Evolutionary conservation across 768 basidiomycete genomes (phyloP).

Genomic region (Dentipellis sp.): DNA sequence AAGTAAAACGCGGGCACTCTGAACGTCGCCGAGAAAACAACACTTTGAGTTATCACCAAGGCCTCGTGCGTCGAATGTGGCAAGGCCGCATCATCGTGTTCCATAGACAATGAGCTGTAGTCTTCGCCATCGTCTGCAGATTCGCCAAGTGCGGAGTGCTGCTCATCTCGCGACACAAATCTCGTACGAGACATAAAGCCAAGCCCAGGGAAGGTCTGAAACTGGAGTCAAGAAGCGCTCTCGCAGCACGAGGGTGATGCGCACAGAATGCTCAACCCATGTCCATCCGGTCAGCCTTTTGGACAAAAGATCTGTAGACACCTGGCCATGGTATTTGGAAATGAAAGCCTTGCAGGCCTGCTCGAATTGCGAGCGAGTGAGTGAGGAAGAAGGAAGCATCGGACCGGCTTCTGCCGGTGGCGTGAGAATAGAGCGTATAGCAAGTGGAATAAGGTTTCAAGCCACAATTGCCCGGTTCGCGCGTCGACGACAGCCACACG

Average conservation of each 20-base stretch:
- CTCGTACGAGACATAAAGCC: conserved; percentile 22
- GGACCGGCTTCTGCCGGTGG: not conserved
- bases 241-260: conserved; percentile 17
- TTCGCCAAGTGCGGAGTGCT: conserved; percentile 11
- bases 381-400: conserved; percentile 26
- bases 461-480: conserved; percentile 33
- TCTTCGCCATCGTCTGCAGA: conserved; percentile 24
- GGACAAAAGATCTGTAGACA: not conserved
- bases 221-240: conserved; percentile 4
- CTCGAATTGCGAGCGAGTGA: conserved; percentile 56
- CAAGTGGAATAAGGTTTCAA: conserved; percentile 47
- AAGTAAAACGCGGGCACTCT: conserved; percentile 84
- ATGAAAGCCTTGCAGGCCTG: conserved; percentile 45
- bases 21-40: conserved; percentile 74
- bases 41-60: conserved; percentile 49
- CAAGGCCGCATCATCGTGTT: conserved; percentile 16
- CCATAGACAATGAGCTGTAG: conserved; percentile 17
- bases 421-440: conserved; percentile 32
- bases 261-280: conserved; percentile 54
- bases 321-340: conserved; percentile 16
- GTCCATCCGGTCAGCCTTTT: conserved; percentile 34
- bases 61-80: conserved; percentile 1
- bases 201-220: conserved; percentile 19
- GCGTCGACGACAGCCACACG: conserved; percentile 7
- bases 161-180: conserved; percentile 2